Evolutionary conservation across 495 filamentous ascomycete genomes (phyloP).

Genomic region (Opeltia flavorubescens): DNA sequence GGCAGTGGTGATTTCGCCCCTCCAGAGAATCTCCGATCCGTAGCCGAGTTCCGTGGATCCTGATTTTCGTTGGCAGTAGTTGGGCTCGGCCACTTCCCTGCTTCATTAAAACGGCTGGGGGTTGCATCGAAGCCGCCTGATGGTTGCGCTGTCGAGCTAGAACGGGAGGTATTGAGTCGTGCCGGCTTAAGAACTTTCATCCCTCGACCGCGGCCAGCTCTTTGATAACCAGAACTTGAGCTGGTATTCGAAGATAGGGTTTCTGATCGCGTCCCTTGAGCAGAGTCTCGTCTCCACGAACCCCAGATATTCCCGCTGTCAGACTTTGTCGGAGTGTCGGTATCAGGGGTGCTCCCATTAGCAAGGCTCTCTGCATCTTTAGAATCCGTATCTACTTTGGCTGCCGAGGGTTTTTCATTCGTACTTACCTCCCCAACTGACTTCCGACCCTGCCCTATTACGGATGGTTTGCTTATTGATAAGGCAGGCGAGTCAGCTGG

Average conservation of each 20-base stretch:
- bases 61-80: slow-evolving; percentile 8
- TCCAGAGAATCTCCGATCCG: slow-evolving; percentile 17
- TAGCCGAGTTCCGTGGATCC: slow-evolving; percentile 3
- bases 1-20: slow-evolving; percentile 16
- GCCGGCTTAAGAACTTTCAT: slow-evolving; percentile 71
- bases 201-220: slow-evolving; percentile 39
- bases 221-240: slow-evolving; percentile 41
- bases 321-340: slow-evolving; percentile 28
- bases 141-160: slow-evolving; percentile 9
- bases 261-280: slow-evolving; percentile 8
- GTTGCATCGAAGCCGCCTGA: slow-evolving; percentile 15
- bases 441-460: slow-evolving; percentile 14
- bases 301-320: slow-evolving; percentile 44
- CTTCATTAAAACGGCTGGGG: slow-evolving; percentile 20
- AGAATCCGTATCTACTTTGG: slow-evolving; percentile 1
- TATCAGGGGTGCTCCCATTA: slow-evolving; percentile 14
- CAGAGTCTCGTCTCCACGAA: slow-evolving; percentile 50
- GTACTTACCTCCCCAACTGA: neutral
- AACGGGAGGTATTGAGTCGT: slow-evolving; percentile 21
- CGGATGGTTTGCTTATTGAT: slow-evolving; percentile 20
- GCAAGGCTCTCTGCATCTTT: slow-evolving; percentile 10
- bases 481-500: slow-evolving; percentile 11
- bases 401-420: slow-evolving; percentile 1
- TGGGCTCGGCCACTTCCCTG: slow-evolving; percentile 20
- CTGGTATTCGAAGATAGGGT: slow-evolving; percentile 21